These are phyloP conservation scores for Tuber borchii DNA, from an alignment of 495 filamentous ascomycete genomes.

Conservation along the genomic window DNA sequence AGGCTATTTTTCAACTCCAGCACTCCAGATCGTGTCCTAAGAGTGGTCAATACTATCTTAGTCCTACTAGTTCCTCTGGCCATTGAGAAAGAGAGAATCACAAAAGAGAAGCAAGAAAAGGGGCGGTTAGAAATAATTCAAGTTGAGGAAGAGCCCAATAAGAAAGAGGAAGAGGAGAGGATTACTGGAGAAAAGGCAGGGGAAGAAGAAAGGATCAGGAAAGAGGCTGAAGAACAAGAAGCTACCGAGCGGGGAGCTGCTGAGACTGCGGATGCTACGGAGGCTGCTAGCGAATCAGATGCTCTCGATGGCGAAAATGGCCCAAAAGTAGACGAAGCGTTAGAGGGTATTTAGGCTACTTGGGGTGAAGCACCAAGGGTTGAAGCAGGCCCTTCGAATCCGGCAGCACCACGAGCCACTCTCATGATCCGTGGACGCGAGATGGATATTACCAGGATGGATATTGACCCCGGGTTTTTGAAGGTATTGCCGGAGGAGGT, in stretches of 20 bases:
- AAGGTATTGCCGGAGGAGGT: conserved; percentile 91
- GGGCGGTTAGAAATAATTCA: conserved; percentile 46
- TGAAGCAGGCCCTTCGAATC: conserved; percentile 50
- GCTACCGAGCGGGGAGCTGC: conserved; percentile 48
- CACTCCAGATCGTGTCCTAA: conserved; percentile 63
- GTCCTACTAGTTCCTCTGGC: conserved; percentile 74
- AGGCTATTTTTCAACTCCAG: conserved; percentile 69
- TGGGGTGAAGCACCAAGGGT: conserved; percentile 42
- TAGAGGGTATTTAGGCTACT: conserved; percentile 78
- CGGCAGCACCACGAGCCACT: conserved; percentile 54
- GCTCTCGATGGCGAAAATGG: conserved; percentile 45
- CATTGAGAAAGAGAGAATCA: conserved; percentile 64
- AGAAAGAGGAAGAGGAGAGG: conserved; percentile 59
- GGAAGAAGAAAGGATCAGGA: conserved; percentile 56
- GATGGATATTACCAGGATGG: conserved; percentile 85
- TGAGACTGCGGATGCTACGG: conserved; percentile 33
- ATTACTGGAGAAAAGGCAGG: conserved; percentile 54
- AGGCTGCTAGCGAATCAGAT: conserved; percentile 47
- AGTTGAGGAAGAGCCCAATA: conserved; percentile 53
- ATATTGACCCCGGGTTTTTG: conserved; percentile 89
- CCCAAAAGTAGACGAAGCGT: conserved; percentile 53
- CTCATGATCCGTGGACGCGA: conserved; percentile 77
- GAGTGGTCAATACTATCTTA: conserved; percentile 65
- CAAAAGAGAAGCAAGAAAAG: conserved; percentile 53
- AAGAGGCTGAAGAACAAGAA: conserved; percentile 55